Conservation (phyloP, 306 rosid genomes). For the Prinsepia uniflora region DNA sequence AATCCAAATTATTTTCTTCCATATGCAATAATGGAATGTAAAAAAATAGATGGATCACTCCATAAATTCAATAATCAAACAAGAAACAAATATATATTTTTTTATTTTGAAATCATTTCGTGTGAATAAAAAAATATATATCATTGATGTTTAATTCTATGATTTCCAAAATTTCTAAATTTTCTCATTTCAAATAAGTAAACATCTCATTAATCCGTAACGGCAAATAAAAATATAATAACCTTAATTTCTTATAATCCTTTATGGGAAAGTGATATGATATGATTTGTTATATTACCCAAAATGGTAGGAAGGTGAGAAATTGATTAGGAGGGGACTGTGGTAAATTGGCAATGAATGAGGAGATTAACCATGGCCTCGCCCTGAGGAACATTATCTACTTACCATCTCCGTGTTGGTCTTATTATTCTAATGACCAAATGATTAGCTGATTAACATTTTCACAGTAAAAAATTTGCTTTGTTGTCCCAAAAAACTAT, state of each 20-base stretch:
- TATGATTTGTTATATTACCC: neutral
- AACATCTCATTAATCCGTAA: too few relatives aligned
- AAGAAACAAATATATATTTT: too few relatives aligned
- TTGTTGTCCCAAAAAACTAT: constrained; percentile 18
- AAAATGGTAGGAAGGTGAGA: neutral
- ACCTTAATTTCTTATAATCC: neutral
- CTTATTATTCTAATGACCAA: constrained; percentile 24
- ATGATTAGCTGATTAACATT: constrained; percentile 41
- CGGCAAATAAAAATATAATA: neutral
- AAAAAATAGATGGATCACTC: too few relatives aligned
- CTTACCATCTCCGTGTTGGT: constrained; percentile 10
- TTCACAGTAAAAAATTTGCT: neutral
- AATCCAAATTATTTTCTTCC: too few relatives aligned
- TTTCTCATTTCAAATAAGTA: too few relatives aligned
- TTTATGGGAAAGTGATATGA: too few relatives aligned
- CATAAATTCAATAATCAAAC: too few relatives aligned
- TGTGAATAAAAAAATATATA: too few relatives aligned
- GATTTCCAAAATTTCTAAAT: too few relatives aligned
- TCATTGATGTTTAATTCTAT: too few relatives aligned
- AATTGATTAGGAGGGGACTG: constrained; percentile 27
- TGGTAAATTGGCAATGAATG: constrained; percentile 20
- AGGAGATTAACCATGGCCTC: constrained; percentile 26
- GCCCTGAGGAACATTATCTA: constrained; percentile 29
- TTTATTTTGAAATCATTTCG: too few relatives aligned
- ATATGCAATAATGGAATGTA: too few relatives aligned